Percentiles rank a stretch among this genome's conserved stretches.
Conservation (phyloP, 2,329 filamentous ascomycete genomes). For the Aspergillus aculeatus region DNA sequence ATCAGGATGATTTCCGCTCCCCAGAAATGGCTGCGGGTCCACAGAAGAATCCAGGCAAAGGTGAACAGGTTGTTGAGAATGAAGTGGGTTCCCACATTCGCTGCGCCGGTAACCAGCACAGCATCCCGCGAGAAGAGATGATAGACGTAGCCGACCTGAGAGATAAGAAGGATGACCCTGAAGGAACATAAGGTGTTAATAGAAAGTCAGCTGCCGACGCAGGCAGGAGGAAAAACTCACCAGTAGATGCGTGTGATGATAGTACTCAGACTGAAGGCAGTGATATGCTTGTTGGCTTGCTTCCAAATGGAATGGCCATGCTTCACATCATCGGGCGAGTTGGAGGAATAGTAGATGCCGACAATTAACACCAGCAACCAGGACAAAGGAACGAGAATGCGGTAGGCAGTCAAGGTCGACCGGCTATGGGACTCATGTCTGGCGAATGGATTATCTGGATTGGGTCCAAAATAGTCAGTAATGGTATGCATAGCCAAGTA, state of each 20-base stretch:
- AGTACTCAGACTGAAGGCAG: slow-evolving; percentile 73
- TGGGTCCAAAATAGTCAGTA: not conserved
- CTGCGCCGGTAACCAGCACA: slow-evolving; percentile 65
- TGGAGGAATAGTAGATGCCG: slow-evolving; percentile 71
- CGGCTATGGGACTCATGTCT: slow-evolving; percentile 65
- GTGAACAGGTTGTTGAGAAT: slow-evolving; percentile 82
- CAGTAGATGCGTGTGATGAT: slow-evolving; percentile 70
- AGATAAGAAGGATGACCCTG: slow-evolving; percentile 70
- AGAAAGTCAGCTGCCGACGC: not conserved
- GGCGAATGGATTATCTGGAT: slow-evolving; percentile 65
- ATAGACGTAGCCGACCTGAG: slow-evolving; percentile 73
- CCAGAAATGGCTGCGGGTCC: slow-evolving; percentile 72
- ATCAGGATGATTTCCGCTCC: slow-evolving; percentile 73
- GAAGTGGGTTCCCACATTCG: slow-evolving; percentile 78
- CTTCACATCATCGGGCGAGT: slow-evolving; percentile 62
- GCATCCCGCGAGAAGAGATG: slow-evolving; percentile 70
- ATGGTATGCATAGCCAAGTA: not conserved
- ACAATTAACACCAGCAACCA: slow-evolving; percentile 73
- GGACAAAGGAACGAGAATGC: slow-evolving; percentile 68
- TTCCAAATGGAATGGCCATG: slow-evolving; percentile 69
- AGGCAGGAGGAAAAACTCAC: slow-evolving; percentile 46
- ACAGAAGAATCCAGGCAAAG: slow-evolving; percentile 79
- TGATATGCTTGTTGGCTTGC: slow-evolving; percentile 65
- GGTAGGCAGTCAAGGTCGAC: slow-evolving; percentile 68
- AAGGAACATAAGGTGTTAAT: not conserved